A percentile compares a stretch with the other conserved stretches of the same genome.
phyloP scores from a whole-genome alignment of 495 filamentous ascomycete species.

The Hypoxylon fuscum region DNA sequence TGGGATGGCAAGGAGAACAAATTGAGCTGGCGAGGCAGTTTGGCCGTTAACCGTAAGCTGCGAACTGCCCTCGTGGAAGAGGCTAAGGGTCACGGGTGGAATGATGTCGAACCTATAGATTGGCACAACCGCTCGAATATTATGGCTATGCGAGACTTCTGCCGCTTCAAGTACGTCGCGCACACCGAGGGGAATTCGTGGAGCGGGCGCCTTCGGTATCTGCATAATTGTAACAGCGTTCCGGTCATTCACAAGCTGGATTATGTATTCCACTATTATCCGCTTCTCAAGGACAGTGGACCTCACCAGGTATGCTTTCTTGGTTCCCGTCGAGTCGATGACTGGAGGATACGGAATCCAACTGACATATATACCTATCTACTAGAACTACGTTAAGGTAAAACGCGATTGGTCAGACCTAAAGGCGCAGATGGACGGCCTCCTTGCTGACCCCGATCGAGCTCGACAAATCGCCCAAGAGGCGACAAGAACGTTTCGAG shows the following conservation, averaged over 20 bases:
- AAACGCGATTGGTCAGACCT: conserved; percentile 59
- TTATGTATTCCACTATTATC: conserved; percentile 56
- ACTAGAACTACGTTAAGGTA: conserved; percentile 63
- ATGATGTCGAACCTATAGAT: conserved; percentile 56
- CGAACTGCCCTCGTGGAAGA: conserved; percentile 54
- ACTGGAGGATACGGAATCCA: not conserved
- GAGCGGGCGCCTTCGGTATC: conserved; percentile 61
- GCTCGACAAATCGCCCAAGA: conserved; percentile 63
- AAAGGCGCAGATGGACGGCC: conserved; percentile 52
- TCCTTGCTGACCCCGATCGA: conserved; percentile 51
- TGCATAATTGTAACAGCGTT: conserved; percentile 58
- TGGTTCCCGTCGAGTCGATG: not conserved
- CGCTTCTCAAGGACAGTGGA: conserved; percentile 54
- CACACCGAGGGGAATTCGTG: conserved; percentile 69
- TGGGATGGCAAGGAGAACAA: conserved; percentile 65
- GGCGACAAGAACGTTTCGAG: conserved; percentile 53
- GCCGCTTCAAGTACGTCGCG: conserved; percentile 60
- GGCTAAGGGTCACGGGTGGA: conserved; percentile 53
- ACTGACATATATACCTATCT: not conserved
- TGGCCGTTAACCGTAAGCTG: conserved; percentile 35
- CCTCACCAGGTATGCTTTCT: conserved; percentile 52
- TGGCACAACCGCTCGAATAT: conserved; percentile 53
- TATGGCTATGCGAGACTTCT: conserved; percentile 55
- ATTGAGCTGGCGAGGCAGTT: conserved; percentile 68
- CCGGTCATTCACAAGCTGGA: conserved; percentile 56